phyloP scores from a whole-genome alignment of 768 basidiomycete species.

The Xerocomellus amylosporus region DNA sequence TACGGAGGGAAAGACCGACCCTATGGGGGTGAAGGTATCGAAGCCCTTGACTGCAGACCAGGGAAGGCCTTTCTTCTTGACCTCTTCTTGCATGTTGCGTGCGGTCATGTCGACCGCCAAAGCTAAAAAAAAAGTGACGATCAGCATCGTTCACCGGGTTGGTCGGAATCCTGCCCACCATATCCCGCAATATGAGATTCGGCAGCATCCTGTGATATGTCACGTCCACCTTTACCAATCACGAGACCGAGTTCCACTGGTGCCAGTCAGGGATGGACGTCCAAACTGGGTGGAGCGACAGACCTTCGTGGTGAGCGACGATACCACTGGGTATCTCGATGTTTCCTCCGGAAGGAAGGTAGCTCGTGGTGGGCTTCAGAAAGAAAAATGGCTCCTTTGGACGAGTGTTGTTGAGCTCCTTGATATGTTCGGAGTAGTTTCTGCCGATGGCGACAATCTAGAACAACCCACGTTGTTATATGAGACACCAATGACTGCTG shows the following conservation, averaged over 20 bases:
- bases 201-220: slow-evolving; percentile 73
- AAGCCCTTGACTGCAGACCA: slow-evolving; percentile 98
- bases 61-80: slow-evolving; percentile 91
- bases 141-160: neutral
- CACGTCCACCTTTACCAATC: slow-evolving; percentile 82
- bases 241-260: slow-evolving; percentile 95
- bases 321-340: slow-evolving; percentile 87
- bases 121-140: slow-evolving; percentile 42
- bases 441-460: slow-evolving; percentile 95
- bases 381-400: slow-evolving; percentile 99
- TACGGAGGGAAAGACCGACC: slow-evolving; percentile 42
- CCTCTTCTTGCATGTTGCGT: slow-evolving; percentile 89
- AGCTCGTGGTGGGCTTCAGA: slow-evolving; percentile 93
- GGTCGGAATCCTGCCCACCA: slow-evolving; percentile 44
- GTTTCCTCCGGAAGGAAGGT: slow-evolving; percentile 69
- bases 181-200: slow-evolving; percentile 87
- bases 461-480: neutral
- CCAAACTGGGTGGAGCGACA: neutral
- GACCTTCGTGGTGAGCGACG: slow-evolving; percentile 89
- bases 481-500: neutral
- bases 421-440: slow-evolving; percentile 89
- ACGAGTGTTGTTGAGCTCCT: slow-evolving; percentile 80
- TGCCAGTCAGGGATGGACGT: neutral
- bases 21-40: slow-evolving; percentile 92
- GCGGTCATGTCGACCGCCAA: slow-evolving; percentile 96